These are phyloP conservation scores for Nitzschia palea DNA, from an alignment of 108 stramenopile species.

Conservation along the genomic window DNA sequence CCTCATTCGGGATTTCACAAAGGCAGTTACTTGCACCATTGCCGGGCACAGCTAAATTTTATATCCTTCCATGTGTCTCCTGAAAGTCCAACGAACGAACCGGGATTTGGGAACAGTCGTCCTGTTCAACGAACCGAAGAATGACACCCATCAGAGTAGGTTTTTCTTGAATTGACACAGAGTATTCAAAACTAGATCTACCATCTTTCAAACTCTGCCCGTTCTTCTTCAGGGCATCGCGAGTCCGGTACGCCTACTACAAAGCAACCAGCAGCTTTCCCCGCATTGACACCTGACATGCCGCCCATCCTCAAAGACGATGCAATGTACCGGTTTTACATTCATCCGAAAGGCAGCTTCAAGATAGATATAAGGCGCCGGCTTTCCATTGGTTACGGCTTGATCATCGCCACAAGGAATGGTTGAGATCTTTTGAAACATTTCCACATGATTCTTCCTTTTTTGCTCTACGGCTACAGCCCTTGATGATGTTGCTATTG, in stretches of 20 bases:
- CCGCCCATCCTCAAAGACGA: background rate
- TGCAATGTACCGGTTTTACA: background rate
- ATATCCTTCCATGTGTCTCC: too few species aligned
- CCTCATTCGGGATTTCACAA: too few species aligned
- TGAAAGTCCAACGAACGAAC: too few species aligned
- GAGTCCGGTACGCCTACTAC: background rate
- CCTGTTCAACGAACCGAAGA: too few species aligned
- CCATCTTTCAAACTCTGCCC: background rate
- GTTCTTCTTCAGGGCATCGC: background rate
- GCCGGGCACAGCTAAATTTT: too few species aligned
- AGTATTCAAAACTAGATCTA: background rate
- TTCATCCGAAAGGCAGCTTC: background rate
- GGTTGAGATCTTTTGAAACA: background rate
- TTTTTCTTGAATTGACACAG: background rate
- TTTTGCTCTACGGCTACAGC: background rate
- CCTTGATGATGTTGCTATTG: background rate
- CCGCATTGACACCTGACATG: background rate
- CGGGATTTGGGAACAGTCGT: too few species aligned
- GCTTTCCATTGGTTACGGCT: background rate
- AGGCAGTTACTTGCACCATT: too few species aligned
- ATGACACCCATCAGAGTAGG: too few species aligned
- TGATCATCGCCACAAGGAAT: background rate
- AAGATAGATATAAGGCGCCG: background rate
- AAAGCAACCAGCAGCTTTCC: background rate
- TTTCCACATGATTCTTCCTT: background rate